Evolutionary conservation across 768 basidiomycete species (phyloP).

Genomic region (Termitomyces bulborhizus): DNA sequence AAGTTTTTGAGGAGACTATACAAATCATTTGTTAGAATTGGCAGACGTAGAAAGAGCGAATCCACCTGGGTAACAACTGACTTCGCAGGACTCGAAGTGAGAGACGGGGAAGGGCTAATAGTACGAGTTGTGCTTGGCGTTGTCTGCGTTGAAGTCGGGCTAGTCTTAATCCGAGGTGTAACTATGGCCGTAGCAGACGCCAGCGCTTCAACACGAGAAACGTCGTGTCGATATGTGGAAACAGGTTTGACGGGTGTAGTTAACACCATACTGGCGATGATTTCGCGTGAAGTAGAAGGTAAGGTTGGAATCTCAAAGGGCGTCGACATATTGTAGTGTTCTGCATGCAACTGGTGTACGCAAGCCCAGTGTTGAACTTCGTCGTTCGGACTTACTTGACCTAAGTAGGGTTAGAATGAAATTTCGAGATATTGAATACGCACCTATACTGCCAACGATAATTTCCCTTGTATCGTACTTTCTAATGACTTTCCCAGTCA

Average conservation of each 20-base stretch:
- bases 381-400: slow-evolving; percentile 42
- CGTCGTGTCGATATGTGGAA: background rate
- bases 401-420: slow-evolving; percentile 20
- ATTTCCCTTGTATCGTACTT: slow-evolving; percentile 40
- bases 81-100: slow-evolving; percentile 23
- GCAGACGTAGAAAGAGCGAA: background rate
- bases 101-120: slow-evolving; percentile 11
- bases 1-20: slow-evolving; percentile 39
- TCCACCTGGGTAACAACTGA: slow-evolving; percentile 7
- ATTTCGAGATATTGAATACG: slow-evolving; percentile 11
- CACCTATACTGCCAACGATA: slow-evolving; percentile 45
- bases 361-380: slow-evolving; percentile 51
- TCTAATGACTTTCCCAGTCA: slow-evolving; percentile 39
- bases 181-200: background rate
- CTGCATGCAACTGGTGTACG: slow-evolving; percentile 48
- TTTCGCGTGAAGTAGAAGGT: slow-evolving; percentile 9
- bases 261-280: background rate
- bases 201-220: background rate
- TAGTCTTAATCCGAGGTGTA: background rate
- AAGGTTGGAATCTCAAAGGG: slow-evolving; percentile 44
- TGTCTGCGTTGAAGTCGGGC: slow-evolving; percentile 15
- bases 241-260: slow-evolving; percentile 10
- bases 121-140: slow-evolving; percentile 13
- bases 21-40: background rate
- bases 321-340: slow-evolving; percentile 38